Base-by-base conservation (phyloP, 768 basidiomycete species). In the Phaffia tasmanica region DNA sequence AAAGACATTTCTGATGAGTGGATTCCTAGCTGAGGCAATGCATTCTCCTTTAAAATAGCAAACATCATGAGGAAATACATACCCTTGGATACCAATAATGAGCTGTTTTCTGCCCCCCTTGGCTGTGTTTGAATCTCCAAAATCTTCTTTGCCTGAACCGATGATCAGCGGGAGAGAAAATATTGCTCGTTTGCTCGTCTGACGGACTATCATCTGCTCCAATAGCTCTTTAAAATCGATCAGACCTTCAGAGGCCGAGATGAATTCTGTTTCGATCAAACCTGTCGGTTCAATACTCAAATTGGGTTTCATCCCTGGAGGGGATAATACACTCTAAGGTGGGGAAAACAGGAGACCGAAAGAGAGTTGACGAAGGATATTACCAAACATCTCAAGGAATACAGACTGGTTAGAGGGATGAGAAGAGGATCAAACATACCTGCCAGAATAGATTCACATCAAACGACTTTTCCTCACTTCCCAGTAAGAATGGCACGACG, bases 401-500 rank as follows among this genome's bases (percentile, higher is more conserved):
- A 15, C 49, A 50, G 15, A 50, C 49, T 15, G 23, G 63, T 48
- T 46, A 48, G n/a, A 57, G 14, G 25, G 27, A 47, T 18, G 23
- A 27, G 30, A 55, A 14, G 23, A 27, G 35, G 42, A n/a, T 8
- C 19, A 9, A 58, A 61, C 67, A n/a, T 29, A 90, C 89, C 11
- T 85, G 83, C 74, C 88, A 94, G 75, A 92, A 92, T 65, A 83
- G 88, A 27, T 80, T 77, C 4, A 84, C 73, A 60, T 88, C 83
- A 69, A 95, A 97, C 0, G 81, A 79, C 54, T 82, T 84, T 5
- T 83, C 82, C 3, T 80, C 75, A 0, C 82, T 83, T 63, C 83
- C 83, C 62, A 97, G 89, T 77, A 95, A 93, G 77, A 94, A 95
- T 0, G 92, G 89, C 69, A 90, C 87, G 51, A 95, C 79, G 7